These are phyloP conservation scores for Pseudozyma pruni DNA, from an alignment of 1,284 basidiomycete species.

Conservation along the genomic window DNA sequence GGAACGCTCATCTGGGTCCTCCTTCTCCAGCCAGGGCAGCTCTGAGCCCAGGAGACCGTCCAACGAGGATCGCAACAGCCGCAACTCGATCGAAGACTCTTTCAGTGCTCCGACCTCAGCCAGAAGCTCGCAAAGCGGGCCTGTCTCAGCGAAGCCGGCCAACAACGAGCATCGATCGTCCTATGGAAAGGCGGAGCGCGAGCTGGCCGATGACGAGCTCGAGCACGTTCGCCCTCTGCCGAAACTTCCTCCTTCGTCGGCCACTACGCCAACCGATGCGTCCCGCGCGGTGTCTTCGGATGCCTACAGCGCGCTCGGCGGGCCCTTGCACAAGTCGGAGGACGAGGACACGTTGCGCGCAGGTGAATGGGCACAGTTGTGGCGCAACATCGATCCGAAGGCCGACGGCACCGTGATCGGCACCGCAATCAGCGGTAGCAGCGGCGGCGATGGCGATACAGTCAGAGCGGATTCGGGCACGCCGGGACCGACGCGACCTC, in stretches of 20 bases:
- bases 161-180: conserved; percentile 19
- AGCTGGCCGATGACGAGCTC: conserved; percentile 53
- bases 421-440: conserved; percentile 41
- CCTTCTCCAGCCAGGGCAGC: conserved; percentile 47
- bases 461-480: conserved; percentile 42
- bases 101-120: conserved; percentile 61
- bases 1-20: conserved; percentile 59
- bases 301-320: conserved; percentile 1
- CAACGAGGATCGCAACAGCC: conserved; percentile 33
- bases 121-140: conserved; percentile 56
- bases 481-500: conserved; percentile 28
- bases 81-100: conserved; percentile 44
- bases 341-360: conserved; percentile 57
- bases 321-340: conserved; percentile 29
- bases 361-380: conserved; percentile 48
- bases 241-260: conserved; percentile 32
- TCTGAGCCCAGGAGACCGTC: conserved; percentile 23
- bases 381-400: conserved; percentile 27
- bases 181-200: conserved; percentile 28
- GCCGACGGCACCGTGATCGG: conserved; percentile 22
- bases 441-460: conserved; percentile 45
- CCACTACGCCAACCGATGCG: conserved; percentile 24
- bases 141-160: conserved; percentile 18
- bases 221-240: conserved; percentile 55
- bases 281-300: conserved; percentile 2